Evolutionary conservation across 805 yeast species (phyloP), one percentile per base, ranked within the genome.

Genomic region (Barnettozyma populi): DNA sequence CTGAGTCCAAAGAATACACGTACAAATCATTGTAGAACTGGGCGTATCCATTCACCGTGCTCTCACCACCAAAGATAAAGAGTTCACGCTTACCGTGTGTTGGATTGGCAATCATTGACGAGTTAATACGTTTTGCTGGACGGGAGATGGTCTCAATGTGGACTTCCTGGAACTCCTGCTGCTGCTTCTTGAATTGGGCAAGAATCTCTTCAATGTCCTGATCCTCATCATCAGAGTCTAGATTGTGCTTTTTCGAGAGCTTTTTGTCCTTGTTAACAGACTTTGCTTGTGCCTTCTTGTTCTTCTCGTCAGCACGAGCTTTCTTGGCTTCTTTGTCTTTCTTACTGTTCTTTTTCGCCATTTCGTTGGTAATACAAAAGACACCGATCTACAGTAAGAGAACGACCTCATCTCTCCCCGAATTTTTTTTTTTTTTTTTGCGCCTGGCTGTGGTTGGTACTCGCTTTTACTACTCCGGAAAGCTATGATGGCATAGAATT

Each of bases 321-420:
- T 89, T 90, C 67, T 89, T 89, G 57, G 96, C 88, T 42, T 87
- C 96, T 66, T 89, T 90, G 55, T 87, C 82, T 66, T 89, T 87
- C 69, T 88, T 89, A 52, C 75, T 83, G 59, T 80, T 71, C 64
- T 79, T 86, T 70, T 90, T 92, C 14, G 92, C 97, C 97, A 90
- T 90, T 20, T 32, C 5, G 37, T 35, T 35, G 31, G 13, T n/a
- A n/a, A n/a, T n/a, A 29, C 14, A 29, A 9, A 14, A 11, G 13
- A 29, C 32, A 9, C n/a, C n/a, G n/a, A 11, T 29, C 4, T 3
- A 5, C 13, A 14, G 2, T 23, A 5, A 23, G 8, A 23, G 25
- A 23, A 8, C 5, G 25, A 23, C 25, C 25, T 23, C 25, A 23
- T 23, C 25, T 23, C 25, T 23, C 5, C 8, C 8, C 8, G 25